phyloP scores from a whole-genome alignment of 192 early-diverging fungal species.

The Coemansia sp. region DNA sequence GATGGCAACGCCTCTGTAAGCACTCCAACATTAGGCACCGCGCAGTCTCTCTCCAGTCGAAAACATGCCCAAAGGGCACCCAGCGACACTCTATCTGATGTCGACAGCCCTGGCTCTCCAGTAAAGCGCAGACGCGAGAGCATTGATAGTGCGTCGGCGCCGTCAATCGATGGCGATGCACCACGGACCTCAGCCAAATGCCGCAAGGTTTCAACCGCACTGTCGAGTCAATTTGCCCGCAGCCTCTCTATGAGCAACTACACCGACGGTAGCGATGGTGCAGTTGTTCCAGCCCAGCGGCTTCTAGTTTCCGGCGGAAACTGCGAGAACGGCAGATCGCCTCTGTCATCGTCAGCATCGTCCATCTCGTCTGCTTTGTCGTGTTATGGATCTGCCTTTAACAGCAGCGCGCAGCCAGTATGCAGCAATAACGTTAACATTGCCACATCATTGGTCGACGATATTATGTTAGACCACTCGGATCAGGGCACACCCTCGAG shows the following conservation, averaged over 20 bases:
- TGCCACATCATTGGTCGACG: no score
- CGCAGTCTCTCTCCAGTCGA: neutral
- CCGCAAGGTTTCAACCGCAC: conserved; percentile 31
- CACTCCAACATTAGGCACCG: neutral
- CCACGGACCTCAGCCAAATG: conserved; percentile 26
- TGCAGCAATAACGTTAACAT: no score
- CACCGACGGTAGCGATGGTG: neutral
- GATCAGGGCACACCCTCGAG: neutral
- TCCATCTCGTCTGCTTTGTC: neutral
- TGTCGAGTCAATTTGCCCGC: conserved; percentile 48
- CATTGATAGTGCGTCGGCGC: conserved; percentile 5
- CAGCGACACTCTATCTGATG: conserved; percentile 43
- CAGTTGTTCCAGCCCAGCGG: neutral
- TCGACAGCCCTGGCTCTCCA: conserved; percentile 29
- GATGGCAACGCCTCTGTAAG: conserved; percentile 7
- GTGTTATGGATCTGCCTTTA: no score
- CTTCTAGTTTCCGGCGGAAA: neutral
- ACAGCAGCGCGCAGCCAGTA: no score
- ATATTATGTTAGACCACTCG: neutral
- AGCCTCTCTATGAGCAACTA: conserved; percentile 37
- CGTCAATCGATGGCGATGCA: conserved; percentile 1
- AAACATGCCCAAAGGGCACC: conserved; percentile 34
- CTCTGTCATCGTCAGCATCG: conserved; percentile 19
- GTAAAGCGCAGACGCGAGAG: conserved; percentile 47
- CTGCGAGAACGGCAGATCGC: neutral